Conservation (phyloP, 331 rosid genomes). For the Pyrus hybrid region DNA sequence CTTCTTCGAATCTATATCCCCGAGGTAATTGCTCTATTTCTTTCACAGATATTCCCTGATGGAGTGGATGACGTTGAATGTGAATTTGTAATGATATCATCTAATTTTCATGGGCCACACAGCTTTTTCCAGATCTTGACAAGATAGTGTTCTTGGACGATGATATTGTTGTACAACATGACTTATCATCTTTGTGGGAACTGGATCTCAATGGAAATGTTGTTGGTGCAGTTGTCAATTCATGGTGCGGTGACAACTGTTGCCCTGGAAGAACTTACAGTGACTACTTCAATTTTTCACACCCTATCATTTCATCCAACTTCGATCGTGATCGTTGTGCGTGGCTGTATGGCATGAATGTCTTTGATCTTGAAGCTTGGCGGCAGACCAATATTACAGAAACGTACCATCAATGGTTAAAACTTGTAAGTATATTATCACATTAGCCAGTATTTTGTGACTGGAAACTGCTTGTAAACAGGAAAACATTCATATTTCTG, state of each 20-base stretch:
- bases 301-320: constrained; percentile 61
- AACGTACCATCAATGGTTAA: constrained; percentile 66
- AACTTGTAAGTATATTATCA: constrained; percentile 48
- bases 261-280: constrained; percentile 62
- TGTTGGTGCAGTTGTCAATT: constrained; percentile 67
- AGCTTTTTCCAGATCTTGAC: constrained; percentile 90
- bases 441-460: background rate
- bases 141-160: constrained; percentile 80
- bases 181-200: constrained; percentile 75
- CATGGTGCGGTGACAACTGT: constrained; percentile 54
- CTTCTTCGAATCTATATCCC: constrained; percentile 76
- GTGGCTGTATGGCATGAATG: constrained; percentile 70
- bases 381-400: constrained; percentile 60
- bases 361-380: constrained; percentile 86
- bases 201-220: constrained; percentile 75
- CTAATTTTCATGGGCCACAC: constrained; percentile 42
- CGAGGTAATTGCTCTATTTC: constrained; percentile 43
- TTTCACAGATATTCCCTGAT: constrained; percentile 16
- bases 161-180: constrained; percentile 79
- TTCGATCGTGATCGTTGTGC: constrained; percentile 45
- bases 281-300: constrained; percentile 73
- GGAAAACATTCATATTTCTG: background rate
- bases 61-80: constrained; percentile 17
- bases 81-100: constrained; percentile 30
- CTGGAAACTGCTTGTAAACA: background rate